Evolutionary conservation across 805 yeast genomes (phyloP).

Genomic region (Pichia exigua): DNA sequence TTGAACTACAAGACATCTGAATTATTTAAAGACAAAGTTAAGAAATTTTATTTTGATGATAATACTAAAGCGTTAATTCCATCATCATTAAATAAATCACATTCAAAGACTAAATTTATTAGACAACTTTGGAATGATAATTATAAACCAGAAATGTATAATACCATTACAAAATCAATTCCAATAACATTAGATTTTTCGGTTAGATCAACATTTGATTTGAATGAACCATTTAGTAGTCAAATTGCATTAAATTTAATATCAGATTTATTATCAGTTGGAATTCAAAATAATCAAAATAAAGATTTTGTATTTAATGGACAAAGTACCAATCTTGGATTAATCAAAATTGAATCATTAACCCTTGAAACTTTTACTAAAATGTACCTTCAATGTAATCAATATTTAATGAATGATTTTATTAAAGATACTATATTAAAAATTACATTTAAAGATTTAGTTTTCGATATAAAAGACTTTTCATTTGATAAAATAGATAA

Average conservation of each 20-base stretch:
- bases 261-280: background rate
- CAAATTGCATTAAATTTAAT: background rate
- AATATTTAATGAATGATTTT: background rate
- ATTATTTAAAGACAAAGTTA: slow-evolving; percentile 2
- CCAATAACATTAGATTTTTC: background rate
- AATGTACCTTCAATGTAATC: background rate
- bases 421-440: background rate
- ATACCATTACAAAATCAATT: background rate
- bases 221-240: background rate
- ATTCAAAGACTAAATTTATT: slow-evolving; percentile 4
- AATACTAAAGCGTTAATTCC: slow-evolving; percentile 3
- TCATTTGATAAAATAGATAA: background rate
- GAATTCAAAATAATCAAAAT: background rate
- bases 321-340: slow-evolving; percentile 6
- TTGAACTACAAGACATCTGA: background rate
- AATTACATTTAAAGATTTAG: background rate
- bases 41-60: slow-evolving; percentile 5
- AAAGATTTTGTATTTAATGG: slow-evolving; percentile 8
- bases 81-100: background rate
- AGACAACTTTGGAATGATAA: slow-evolving; percentile 5
- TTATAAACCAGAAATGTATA: slow-evolving; percentile 2
- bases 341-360: slow-evolving; percentile 1
- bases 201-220: background rate
- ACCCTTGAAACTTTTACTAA: background rate
- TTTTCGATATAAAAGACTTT: slow-evolving; percentile 7